Evolutionary conservation across 2,329 filamentous ascomycete species (phyloP), one percentile per base, ranked within the genome.

Genomic region (Penicillium sp.): DNA sequence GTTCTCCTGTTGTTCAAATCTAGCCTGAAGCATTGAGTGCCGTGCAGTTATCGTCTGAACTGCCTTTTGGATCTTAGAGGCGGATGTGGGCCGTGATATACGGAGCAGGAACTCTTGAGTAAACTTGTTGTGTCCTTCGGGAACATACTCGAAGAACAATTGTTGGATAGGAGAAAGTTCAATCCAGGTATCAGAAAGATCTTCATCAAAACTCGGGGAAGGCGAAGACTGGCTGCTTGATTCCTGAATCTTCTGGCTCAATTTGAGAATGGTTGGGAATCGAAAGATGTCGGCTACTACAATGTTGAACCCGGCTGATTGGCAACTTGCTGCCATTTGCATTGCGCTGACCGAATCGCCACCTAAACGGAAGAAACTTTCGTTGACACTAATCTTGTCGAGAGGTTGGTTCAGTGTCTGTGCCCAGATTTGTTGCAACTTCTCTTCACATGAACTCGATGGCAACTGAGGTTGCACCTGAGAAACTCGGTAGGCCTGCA

Each of bases 261-360:
- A 29, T 29, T 29, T 29, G 8, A 29, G 26, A 29, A 29, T 32
- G 31, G 11, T 32, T 32, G 53, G 54, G 34, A 43, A 55, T 1
- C 44, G 54, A 20, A 63, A 58, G 11, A 32, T 32, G 13, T 32
- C 31, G 13, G 31, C 31, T 14, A 32, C 31, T 5, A 13, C 31
- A 14, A 32, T 13, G 5, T 32, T 32, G 31, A 32, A 13, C 5
- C 31, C 31, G 31, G 13, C 31, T 4, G 31, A 14, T 13, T 13
- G 31, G 13, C 55, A 57, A 4, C 55, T 29, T 3, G 58, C 45
- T 2, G 50, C 56, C 1, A 57, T 38, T 35, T 60, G 63, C 62
- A 68, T 67, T 1, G 63, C 65, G 16, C 46, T 60, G 43, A 68
- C 52, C 1, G 64, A 66, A 32, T 68, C 66, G 0, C 66, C 65